phyloP scores from a whole-genome alignment of 371 early-diverging fungal genomes.

The Rhizopus arrhizus region DNA sequence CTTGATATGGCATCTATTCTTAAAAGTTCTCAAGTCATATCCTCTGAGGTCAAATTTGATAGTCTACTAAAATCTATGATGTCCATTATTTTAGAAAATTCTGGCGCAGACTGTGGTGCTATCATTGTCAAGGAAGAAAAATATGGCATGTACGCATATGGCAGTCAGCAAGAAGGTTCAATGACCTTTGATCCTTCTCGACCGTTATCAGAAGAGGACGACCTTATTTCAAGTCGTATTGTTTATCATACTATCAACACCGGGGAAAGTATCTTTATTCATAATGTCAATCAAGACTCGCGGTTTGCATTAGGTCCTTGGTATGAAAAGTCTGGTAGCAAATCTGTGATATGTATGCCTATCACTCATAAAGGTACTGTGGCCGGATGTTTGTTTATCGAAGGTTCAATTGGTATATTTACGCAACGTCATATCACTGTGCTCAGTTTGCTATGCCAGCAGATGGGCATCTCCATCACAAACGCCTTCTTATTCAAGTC shows the following conservation, averaged over 20 bases:
- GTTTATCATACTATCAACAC: conserved; percentile 48
- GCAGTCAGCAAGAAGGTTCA: conserved; percentile 39
- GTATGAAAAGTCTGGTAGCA: conserved; percentile 48
- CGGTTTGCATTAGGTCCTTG: conserved; percentile 50
- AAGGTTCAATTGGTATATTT: conserved; percentile 58
- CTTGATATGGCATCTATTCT: conserved; percentile 52
- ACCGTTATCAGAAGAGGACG: conserved; percentile 33
- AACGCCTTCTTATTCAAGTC: conserved; percentile 59
- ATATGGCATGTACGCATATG: conserved; percentile 46
- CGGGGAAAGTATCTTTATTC: conserved; percentile 43
- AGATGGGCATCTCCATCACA: conserved; percentile 63
- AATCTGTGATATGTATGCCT: conserved; percentile 60
- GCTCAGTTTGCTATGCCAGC: conserved; percentile 58
- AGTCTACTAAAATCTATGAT: conserved; percentile 44
- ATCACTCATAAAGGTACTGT: conserved; percentile 53
- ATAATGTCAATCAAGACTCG: conserved; percentile 42
- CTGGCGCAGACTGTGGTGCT: conserved; percentile 52
- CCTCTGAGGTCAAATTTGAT: conserved; percentile 50
- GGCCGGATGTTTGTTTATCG: conserved; percentile 57
- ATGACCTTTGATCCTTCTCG: conserved; percentile 50
- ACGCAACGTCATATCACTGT: conserved; percentile 60
- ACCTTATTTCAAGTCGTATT: conserved; percentile 42
- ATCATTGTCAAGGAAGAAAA: conserved; percentile 52
- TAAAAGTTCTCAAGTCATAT: conserved; percentile 54
- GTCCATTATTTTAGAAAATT: conserved; percentile 48